A percentile compares a stretch with the other conserved stretches of the same genome.
These are phyloP conservation scores for Coemansia biformis DNA, from an alignment of 192 early-diverging fungal genomes.

Conservation along the genomic window DNA sequence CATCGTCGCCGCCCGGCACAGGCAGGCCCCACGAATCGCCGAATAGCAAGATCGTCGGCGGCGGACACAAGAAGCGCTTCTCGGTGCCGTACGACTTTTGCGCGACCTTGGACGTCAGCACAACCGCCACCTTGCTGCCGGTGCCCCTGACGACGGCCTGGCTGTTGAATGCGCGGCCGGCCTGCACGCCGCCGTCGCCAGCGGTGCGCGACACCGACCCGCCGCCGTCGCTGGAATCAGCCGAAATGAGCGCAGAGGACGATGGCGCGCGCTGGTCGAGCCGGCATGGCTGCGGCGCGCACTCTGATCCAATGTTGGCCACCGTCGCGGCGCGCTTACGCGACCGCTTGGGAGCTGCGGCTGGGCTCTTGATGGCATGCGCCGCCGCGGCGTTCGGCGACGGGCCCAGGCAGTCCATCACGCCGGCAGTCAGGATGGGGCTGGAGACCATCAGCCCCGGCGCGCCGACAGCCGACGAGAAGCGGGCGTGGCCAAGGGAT, in stretches of 20 bases:
- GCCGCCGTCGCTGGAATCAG: constrained; percentile 4
- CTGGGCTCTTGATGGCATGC: constrained; percentile 21
- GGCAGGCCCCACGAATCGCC: constrained; percentile 68
- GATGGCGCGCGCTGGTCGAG: constrained; percentile 11
- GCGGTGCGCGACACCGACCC: constrained; percentile 3
- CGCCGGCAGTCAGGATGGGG: constrained; percentile 7
- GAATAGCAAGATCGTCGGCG: constrained; percentile 72
- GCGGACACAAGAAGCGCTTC: constrained; percentile 85
- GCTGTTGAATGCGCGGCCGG: constrained; percentile 42
- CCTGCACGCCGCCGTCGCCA: constrained; percentile 5
- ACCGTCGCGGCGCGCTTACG: constrained; percentile 49
- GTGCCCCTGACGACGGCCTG: constrained; percentile 45
- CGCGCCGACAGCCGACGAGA: constrained; percentile 8
- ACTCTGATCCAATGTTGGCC: constrained; percentile 21
- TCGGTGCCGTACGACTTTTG: constrained; percentile 94
- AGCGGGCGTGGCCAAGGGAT: constrained; percentile 10
- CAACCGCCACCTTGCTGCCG: constrained; percentile 58
- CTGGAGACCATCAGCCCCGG: constrained; percentile 4
- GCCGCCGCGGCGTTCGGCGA: constrained; percentile 3
- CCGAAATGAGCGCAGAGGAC: constrained; percentile 5
- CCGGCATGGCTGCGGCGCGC: constrained; percentile 2
- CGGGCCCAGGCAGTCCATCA: neutral
- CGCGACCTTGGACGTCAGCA: constrained; percentile 80
- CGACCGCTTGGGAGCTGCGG: constrained; percentile 12
- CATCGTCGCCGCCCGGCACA: constrained; percentile 9